Percentiles rank a stretch among this genome's conserved stretches.
Evolutionary conservation across 2,329 filamentous ascomycete species (phyloP).

Genomic region (Fusarium sp.): DNA sequence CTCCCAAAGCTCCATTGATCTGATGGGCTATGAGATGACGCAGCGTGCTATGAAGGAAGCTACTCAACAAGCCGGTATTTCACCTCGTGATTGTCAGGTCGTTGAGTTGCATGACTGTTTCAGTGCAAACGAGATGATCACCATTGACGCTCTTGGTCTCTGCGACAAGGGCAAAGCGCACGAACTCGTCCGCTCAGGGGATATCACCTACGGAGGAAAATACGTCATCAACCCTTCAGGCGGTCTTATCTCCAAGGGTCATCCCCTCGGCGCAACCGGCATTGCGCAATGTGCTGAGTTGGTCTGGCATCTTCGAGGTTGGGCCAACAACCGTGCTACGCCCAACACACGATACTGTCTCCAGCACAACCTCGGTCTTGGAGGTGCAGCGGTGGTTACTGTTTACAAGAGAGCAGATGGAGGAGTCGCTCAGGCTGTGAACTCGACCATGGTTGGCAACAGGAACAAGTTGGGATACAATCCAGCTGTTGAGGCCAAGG

Average conservation of each 20-base stretch:
- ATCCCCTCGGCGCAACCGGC: constrained; percentile 93
- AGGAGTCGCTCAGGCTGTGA: constrained; percentile 67
- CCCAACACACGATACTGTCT: constrained; percentile 76
- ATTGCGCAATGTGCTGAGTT: constrained; percentile 95
- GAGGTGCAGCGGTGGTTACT: constrained; percentile 89
- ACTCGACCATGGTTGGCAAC: constrained; percentile 72
- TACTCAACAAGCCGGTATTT: constrained; percentile 77
- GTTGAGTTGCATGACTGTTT: constrained; percentile 98
- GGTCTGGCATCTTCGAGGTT: constrained; percentile 93
- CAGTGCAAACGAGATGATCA: constrained; percentile 92
- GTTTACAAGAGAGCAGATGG: constrained; percentile 90
- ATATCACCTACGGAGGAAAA: constrained; percentile 89
- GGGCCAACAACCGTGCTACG: constrained; percentile 89
- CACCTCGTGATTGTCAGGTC: constrained; percentile 77
- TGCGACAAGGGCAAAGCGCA: constrained; percentile 85
- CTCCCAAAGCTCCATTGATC: constrained; percentile 82
- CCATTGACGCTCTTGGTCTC: constrained; percentile 86
- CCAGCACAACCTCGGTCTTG: constrained; percentile 93
- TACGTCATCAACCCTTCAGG: constrained; percentile 93
- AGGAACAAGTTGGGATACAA: constrained; percentile 84
- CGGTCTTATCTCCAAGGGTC: constrained; percentile 94
- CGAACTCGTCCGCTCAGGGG: constrained; percentile 85
- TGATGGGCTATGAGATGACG: constrained; percentile 90
- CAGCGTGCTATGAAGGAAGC: constrained; percentile 75
- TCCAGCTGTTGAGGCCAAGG: constrained; percentile 87